Conservation (phyloP, 805 yeast species). For the Teunomyces barrocoloradensis region DNA sequence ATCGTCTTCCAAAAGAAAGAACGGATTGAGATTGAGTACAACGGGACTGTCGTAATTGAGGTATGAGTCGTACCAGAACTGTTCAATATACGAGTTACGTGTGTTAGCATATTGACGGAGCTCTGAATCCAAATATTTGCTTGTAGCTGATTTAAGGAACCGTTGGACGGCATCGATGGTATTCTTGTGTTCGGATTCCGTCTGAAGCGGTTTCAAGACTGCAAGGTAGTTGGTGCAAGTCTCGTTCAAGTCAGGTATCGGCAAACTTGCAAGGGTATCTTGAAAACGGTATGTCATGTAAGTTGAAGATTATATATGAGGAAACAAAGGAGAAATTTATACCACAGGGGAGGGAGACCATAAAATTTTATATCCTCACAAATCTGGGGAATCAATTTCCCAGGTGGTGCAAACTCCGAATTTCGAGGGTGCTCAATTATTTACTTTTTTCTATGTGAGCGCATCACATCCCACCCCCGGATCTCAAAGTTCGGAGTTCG, state of each 20-base stretch:
- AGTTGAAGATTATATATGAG: neutral
- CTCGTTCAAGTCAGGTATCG: conserved; percentile 72
- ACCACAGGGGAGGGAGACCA: neutral
- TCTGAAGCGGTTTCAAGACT: conserved; percentile 77
- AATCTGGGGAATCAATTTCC: conserved; percentile 5
- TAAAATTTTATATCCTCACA: neutral
- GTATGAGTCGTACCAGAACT: conserved; percentile 92
- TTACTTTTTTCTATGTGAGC: neutral
- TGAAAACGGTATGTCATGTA: conserved; percentile 56
- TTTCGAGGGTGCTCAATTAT: neutral
- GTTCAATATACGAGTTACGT: conserved; percentile 82
- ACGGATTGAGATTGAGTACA: conserved; percentile 88
- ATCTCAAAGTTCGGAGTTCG: neutral
- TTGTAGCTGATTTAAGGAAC: conserved; percentile 48
- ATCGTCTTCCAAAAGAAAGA: conserved; percentile 86
- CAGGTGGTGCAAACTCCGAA: conserved; percentile 4
- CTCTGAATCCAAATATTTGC: conserved; percentile 62
- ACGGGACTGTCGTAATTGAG: conserved; percentile 85
- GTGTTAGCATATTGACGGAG: conserved; percentile 60
- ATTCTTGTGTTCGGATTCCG: conserved; percentile 61
- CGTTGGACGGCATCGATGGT: conserved; percentile 58
- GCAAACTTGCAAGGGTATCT: conserved; percentile 58
- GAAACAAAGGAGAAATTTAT: neutral
- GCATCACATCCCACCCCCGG: neutral
- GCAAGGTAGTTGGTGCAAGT: conserved; percentile 66